Conservation (phyloP, 129 eudicot genomes). For the Dittrichia graveolens region DNA sequence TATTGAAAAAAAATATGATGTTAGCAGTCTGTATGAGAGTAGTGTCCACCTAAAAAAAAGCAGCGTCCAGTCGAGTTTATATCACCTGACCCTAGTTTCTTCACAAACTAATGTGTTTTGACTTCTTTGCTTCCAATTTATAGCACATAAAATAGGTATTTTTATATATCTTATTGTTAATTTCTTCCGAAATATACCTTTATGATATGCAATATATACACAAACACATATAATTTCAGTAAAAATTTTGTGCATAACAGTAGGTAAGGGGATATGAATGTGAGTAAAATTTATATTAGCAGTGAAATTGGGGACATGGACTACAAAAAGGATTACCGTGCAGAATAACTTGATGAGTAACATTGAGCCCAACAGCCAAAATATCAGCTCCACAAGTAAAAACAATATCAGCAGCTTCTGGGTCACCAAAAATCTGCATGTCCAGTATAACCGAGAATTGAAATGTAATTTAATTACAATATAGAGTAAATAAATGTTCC, state of each 20-base stretch:
- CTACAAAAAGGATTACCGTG: conserved; percentile 48
- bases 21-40: neutral
- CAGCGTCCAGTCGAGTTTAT: neutral
- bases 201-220: neutral
- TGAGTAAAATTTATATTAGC: neutral
- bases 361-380: conserved; percentile 89
- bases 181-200: neutral
- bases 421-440: conserved; percentile 93
- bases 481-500: neutral
- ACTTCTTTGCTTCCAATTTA: neutral
- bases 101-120: conserved; percentile 8
- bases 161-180: neutral
- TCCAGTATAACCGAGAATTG: conserved; percentile 18
- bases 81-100: conserved; percentile 16
- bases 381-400: conserved; percentile 96
- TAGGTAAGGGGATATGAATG: neutral
- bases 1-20: neutral
- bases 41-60: neutral
- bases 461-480: neutral
- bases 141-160: neutral
- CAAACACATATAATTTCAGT: neutral
- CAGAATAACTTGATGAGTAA: conserved; percentile 90
- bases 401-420: conserved; percentile 96
- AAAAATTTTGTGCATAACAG: neutral
- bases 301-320: neutral